A percentile compares a stretch with the other conserved stretches of the same genome.
Conservation (phyloP, 495 filamentous ascomycete genomes). For the Penicillium manginii region DNA sequence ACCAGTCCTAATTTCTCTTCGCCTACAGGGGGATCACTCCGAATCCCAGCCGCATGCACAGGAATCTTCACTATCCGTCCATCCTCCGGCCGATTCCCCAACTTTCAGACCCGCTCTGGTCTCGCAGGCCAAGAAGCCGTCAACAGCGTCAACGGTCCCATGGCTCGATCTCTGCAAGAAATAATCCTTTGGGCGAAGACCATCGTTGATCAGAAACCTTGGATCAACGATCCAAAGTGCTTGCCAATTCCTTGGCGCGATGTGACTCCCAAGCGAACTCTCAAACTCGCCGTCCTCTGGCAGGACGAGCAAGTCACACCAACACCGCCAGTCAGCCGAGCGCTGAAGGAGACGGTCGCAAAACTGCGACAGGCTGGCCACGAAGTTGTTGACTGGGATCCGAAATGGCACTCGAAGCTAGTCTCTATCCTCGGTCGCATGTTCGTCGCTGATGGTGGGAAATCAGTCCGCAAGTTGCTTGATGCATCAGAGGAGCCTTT, state of each 20-base stretch:
- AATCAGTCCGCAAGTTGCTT: neutral
- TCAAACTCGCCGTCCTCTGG: conserved; percentile 65
- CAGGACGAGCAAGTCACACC: conserved; percentile 65
- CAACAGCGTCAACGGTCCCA: conserved; percentile 21
- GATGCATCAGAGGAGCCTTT: neutral
- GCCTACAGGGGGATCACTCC: neutral
- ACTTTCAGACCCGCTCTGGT: conserved; percentile 51
- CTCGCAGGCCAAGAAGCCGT: conserved; percentile 35
- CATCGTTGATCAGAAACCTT: conserved; percentile 54
- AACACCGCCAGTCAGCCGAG: conserved; percentile 64
- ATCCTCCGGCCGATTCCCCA: conserved; percentile 47
- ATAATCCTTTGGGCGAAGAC: conserved; percentile 31
- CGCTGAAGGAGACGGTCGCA: conserved; percentile 50
- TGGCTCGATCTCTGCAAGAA: conserved; percentile 13
- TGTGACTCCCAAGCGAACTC: conserved; percentile 23
- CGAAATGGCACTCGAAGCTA: neutral
- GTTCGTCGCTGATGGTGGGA: neutral
- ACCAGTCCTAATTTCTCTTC: neutral
- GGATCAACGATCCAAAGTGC: conserved; percentile 45
- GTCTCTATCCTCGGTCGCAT: neutral
- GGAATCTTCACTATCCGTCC: conserved; percentile 51
- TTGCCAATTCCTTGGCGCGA: conserved; percentile 23
- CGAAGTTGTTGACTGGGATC: conserved; percentile 3
- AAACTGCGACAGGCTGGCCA: conserved; percentile 41
- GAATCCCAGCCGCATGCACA: conserved; percentile 1